phyloP scores from a whole-genome alignment of 2,329 filamentous ascomycete genomes.

The Trichophyton rubrum region DNA sequence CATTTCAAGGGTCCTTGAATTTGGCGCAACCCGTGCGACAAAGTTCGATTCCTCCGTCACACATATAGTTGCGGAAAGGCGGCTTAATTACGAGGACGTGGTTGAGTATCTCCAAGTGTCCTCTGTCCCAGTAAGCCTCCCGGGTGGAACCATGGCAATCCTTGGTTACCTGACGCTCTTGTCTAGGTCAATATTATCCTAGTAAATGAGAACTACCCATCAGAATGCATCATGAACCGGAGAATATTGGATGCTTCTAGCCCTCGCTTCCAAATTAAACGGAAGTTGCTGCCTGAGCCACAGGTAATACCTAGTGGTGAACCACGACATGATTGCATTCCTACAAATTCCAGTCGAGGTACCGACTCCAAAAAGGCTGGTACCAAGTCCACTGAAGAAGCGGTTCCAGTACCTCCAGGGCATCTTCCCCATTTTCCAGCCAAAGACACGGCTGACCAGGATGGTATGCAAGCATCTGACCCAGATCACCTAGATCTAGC shows the following conservation, averaged over 20 bases:
- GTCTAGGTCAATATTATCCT: constrained; percentile 32
- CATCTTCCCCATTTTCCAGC: neutral
- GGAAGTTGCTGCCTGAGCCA: constrained; percentile 11
- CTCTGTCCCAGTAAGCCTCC: constrained; percentile 35
- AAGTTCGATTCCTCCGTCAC: constrained; percentile 48
- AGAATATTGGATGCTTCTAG: constrained; percentile 45
- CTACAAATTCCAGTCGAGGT: neutral
- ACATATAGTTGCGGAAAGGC: constrained; percentile 67
- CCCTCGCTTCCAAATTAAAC: constrained; percentile 38
- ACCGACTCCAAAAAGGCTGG: neutral
- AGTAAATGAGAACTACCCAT: constrained; percentile 55
- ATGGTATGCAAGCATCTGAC: neutral
- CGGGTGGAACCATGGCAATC: neutral
- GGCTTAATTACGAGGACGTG: constrained; percentile 52
- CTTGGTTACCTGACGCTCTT: constrained; percentile 11
- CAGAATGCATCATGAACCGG: constrained; percentile 53
- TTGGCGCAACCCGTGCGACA: constrained; percentile 60
- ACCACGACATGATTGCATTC: neutral
- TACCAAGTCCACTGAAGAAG: too few species aligned
- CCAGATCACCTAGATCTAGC: neutral
- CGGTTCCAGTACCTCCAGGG: neutral
- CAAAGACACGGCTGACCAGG: neutral
- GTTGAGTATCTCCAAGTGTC: constrained; percentile 42
- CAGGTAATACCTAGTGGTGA: neutral
- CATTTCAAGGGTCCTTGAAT: constrained; percentile 62